Evolutionary conservation across 1,284 basidiomycete species (phyloP).

Genomic region (Cutaneotrichosporon cutaneum): DNA sequence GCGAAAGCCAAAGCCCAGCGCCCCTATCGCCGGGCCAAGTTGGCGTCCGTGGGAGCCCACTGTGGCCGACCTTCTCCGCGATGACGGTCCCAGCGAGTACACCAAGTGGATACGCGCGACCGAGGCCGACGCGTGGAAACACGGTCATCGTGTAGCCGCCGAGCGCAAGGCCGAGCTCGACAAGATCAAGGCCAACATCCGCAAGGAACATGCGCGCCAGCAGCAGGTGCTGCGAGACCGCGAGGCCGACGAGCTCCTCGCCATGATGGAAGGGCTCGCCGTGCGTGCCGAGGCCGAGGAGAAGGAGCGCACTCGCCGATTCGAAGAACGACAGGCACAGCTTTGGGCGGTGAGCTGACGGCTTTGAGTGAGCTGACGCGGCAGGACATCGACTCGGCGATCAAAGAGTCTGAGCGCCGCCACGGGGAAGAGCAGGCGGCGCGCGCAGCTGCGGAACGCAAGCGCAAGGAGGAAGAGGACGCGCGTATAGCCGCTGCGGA

Average conservation of each 20-base stretch:
- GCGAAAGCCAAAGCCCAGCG: background rate
- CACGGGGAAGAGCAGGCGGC: constrained; percentile 27
- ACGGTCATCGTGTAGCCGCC: constrained; percentile 12
- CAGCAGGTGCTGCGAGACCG: constrained; percentile 21
- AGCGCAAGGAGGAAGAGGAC: constrained; percentile 30
- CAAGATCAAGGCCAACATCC: constrained; percentile 12
- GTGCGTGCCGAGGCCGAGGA: constrained; percentile 37
- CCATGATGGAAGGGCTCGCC: constrained; percentile 38
- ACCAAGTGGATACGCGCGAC: constrained; percentile 35
- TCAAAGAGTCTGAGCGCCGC: constrained; percentile 26
- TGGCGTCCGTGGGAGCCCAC: constrained; percentile 17
- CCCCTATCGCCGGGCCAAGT: background rate
- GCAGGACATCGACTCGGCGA: constrained; percentile 44
- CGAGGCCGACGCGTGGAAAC: constrained; percentile 39
- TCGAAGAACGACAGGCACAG: constrained; percentile 38
- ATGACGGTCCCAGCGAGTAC: constrained; percentile 32
- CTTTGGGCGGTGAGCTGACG: constrained; percentile 42
- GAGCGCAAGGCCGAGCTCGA: constrained; percentile 11
- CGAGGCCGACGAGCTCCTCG: constrained; percentile 39
- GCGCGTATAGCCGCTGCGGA: constrained; percentile 29
- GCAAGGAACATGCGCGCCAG: constrained; percentile 21
- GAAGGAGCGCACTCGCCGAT: constrained; percentile 33
- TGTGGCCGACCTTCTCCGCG: constrained; percentile 26
- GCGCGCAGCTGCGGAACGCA: constrained; percentile 17
- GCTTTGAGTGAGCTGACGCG: background rate